phyloP scores from a whole-genome alignment of 306 rosid genomes.

The Luffa aegyptiaca region DNA sequence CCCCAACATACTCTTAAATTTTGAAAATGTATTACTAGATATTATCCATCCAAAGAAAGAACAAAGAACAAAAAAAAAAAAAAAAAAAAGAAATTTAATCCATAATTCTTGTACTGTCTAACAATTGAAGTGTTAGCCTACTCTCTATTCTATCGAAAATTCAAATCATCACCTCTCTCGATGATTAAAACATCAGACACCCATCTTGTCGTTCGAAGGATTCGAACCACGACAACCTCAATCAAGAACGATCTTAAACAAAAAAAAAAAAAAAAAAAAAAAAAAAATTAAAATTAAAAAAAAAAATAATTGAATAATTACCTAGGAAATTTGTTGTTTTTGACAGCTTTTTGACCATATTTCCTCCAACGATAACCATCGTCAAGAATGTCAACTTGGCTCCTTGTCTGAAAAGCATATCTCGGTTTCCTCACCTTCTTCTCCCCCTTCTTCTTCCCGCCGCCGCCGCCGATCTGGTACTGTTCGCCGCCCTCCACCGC shows the following conservation, averaged over 20 bases:
- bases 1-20: too few relatives aligned
- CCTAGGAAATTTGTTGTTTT: slow-evolving; percentile 18
- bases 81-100: not conserved
- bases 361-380: slow-evolving; percentile 19
- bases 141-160: too few relatives aligned
- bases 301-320: not conserved
- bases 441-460: slow-evolving; percentile 1
- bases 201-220: not conserved
- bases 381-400: slow-evolving; percentile 15
- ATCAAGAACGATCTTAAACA: accelerated
- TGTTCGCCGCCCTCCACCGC: not conserved
- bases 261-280: not conserved
- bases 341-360: slow-evolving; percentile 16
- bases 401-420: slow-evolving; percentile 12
- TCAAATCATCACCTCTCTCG: too few relatives aligned
- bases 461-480: not conserved
- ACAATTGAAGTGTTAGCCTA: too few relatives aligned
- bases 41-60: too few relatives aligned
- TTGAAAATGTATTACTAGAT: too few relatives aligned
- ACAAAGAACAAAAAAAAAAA: not conserved
- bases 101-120: too few relatives aligned
- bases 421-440: slow-evolving; percentile 13
- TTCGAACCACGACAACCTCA: too few relatives aligned
- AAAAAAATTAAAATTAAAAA: too few relatives aligned
- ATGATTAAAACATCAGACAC: too few relatives aligned